These are phyloP conservation scores for Penicillium parvum DNA, from an alignment of 495 filamentous ascomycete species.

Conservation along the genomic window DNA sequence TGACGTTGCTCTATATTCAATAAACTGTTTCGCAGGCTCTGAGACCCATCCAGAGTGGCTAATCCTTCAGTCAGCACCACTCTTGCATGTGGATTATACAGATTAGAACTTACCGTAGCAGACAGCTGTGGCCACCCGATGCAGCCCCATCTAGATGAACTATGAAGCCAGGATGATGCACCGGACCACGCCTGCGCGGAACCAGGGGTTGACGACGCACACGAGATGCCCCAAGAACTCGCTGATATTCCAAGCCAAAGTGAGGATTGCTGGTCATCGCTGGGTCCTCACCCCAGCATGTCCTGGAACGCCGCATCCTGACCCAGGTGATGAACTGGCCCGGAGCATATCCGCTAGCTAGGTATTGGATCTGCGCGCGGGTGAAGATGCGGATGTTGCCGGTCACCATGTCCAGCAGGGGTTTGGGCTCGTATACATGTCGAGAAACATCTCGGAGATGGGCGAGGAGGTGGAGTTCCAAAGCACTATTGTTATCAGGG, in stretches of 20 bases:
- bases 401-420: neutral
- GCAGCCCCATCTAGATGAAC: slow-evolving; percentile 5
- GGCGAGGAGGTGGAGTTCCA: no score
- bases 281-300: neutral
- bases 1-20: no score
- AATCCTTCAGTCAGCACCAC: no score
- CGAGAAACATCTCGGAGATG: no score
- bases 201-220: slow-evolving; percentile 5
- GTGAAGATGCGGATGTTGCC: neutral
- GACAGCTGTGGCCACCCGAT: slow-evolving; percentile 1
- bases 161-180: slow-evolving; percentile 2
- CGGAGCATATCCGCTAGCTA: neutral
- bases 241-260: neutral
- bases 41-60: neutral
- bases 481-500: no score
- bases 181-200: neutral
- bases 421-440: no score
- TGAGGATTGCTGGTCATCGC: neutral
- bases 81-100: no score
- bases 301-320: neutral
- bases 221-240: slow-evolving; percentile 1
- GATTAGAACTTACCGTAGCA: slow-evolving; percentile 4
- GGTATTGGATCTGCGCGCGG: neutral
- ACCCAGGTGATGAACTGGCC: neutral
- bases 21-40: no score